phyloP scores from a whole-genome alignment of 768 basidiomycete genomes.

The Kwoniella newhampshirensis region DNA sequence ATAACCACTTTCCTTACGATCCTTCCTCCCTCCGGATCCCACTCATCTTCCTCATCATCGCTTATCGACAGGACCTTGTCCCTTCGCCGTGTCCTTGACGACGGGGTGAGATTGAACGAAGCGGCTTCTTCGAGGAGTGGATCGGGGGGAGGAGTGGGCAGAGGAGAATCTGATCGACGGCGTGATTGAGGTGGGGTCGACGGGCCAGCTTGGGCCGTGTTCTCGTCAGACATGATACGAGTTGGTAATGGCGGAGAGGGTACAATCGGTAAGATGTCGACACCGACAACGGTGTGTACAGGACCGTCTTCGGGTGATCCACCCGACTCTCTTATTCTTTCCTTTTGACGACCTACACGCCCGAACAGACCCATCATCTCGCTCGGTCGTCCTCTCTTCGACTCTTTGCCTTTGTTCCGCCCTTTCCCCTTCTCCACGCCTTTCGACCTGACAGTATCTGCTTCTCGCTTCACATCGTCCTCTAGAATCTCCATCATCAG shows the following conservation, averaged over 20 bases:
- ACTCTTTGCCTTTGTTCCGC: background rate
- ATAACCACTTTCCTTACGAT: constrained; percentile 26
- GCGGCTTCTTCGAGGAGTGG: constrained; percentile 10
- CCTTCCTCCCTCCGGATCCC: constrained; percentile 25
- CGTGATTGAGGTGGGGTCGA: background rate
- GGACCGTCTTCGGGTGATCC: background rate
- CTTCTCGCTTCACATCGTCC: too few relatives aligned
- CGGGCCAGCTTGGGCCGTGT: background rate
- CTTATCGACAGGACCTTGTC: constrained; percentile 23
- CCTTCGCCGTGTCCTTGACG: background rate
- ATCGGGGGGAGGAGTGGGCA: constrained; percentile 11
- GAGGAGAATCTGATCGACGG: constrained; percentile 10
- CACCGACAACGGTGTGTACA: too few relatives aligned
- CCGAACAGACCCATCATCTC: constrained; percentile 20
- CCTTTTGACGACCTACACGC: constrained; percentile 1
- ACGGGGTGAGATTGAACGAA: background rate
- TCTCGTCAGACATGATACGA: too few relatives aligned
- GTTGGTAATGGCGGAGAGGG: background rate
- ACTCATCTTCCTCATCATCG: constrained; percentile 39
- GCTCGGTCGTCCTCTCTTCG: background rate
- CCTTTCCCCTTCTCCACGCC: background rate
- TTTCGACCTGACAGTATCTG: background rate
- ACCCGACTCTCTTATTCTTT: background rate
- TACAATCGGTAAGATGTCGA: background rate
- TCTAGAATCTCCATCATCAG: constrained; percentile 4